phyloP scores from a whole-genome alignment of 2,329 filamentous ascomycete genomes.

The Penicillium sp. region DNA sequence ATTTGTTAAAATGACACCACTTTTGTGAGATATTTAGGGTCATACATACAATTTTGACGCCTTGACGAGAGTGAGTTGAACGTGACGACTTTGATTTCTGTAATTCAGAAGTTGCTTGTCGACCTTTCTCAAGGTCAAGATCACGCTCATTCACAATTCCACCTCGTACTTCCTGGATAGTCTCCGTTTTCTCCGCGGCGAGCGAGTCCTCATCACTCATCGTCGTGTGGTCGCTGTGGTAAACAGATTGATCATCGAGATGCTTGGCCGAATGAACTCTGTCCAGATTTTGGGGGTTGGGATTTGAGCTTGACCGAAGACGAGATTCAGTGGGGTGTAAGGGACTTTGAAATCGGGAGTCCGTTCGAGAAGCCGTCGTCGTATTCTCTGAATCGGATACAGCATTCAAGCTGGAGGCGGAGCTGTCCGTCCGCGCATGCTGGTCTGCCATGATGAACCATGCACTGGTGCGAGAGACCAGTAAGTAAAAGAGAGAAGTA shows the following conservation, averaged over 20 bases:
- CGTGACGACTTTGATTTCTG: constrained; percentile 29
- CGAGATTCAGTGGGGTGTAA: constrained; percentile 8
- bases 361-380: constrained; percentile 1
- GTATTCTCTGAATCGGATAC: constrained; percentile 3
- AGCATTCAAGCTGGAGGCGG: constrained; percentile 3
- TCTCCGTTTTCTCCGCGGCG: constrained; percentile 9
- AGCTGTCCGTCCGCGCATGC: neutral
- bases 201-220: constrained; percentile 12
- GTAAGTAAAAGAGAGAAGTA: neutral
- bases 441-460: constrained; percentile 1
- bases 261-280: constrained; percentile 36
- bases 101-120: constrained; percentile 14
- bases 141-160: constrained; percentile 34
- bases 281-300: constrained; percentile 16
- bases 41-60: constrained; percentile 31
- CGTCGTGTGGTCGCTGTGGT: constrained; percentile 29
- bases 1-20: neutral
- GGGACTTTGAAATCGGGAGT: neutral
- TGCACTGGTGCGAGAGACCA: neutral
- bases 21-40: neutral
- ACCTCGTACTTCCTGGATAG: constrained; percentile 27
- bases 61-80: constrained; percentile 25
- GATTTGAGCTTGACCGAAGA: constrained; percentile 4
- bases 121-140: constrained; percentile 30
- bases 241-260: constrained; percentile 39